Base-by-base conservation (phyloP, 2,329 filamentous ascomycete genomes). In the Fusarium sarcochroum region DNA sequence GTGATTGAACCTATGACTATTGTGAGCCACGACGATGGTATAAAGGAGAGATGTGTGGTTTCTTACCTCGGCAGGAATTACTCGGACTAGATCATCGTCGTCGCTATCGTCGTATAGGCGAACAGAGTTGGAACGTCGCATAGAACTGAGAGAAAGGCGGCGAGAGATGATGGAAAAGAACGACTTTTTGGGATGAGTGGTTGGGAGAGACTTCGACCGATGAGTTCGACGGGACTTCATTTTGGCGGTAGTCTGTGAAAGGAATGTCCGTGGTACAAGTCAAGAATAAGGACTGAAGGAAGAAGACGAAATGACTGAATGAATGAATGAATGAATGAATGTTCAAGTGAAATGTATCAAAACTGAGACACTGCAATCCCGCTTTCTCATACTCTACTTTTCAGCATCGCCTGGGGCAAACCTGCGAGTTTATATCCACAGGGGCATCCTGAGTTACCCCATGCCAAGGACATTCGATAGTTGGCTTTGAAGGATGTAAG, bases 191-290 rank as follows among this genome's bases (percentile, higher is more conserved):
- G 50, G 47, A 17, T 55, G 50, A 6, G 42, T 53, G 41, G 25
- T 47, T 2, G 66, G 63, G 32, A 70, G 27, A 40, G 67, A 70
- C 50, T 54, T 68, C 20, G 67, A 63, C 41, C 67, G 67, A 45
- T 58, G 49, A 20, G 41, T 57, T 48, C 63, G 53, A 55, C 45
- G 58, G 45, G 53, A 52, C 66, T 70, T 69, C 48, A 69, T 66
- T 11, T 37, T 46, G 56, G 23, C 30, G 30, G 27, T 30, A 17
- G 18, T 23, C 32, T 49, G 18, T 15, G 41, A 55, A 45, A 32
- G 10, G 48, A 42, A 41, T 38, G 38, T 55, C 30, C 35, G 38
- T 55, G 23, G 38, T 23, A 27, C 15, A 30, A 34, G 17, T 38
- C 46, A 15, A 47, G 32, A 32, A 42, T 18, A n/a, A 30, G 40